Evolutionary conservation across 2,329 filamentous ascomycete genomes (phyloP).

Genomic region (Coniella lustricola): DNA sequence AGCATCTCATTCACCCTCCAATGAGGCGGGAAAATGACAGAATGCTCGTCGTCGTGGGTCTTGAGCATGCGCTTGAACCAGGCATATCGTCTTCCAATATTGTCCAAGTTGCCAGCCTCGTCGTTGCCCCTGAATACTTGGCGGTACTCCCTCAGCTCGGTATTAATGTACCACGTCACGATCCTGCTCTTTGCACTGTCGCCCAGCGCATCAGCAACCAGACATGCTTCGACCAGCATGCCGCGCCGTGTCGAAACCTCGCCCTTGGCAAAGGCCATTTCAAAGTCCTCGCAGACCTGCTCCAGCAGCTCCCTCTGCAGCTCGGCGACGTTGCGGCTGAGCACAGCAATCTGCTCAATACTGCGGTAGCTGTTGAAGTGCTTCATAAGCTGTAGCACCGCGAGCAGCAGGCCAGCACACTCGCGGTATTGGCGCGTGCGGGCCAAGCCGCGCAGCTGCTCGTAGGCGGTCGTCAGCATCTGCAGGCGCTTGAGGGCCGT

Average conservation of each 20-base stretch:
- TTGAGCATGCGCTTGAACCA: conserved; percentile 97
- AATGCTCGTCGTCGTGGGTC: conserved; percentile 90
- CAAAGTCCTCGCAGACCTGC: conserved; percentile 98
- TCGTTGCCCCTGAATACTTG: conserved; percentile 95
- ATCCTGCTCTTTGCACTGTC: conserved; percentile 76
- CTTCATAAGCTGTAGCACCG: conserved; percentile 93
- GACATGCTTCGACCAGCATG: conserved; percentile 77
- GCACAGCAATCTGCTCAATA: conserved; percentile 92
- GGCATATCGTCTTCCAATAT: conserved; percentile 87
- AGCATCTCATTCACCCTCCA: conserved; percentile 91
- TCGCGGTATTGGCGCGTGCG: conserved; percentile 88
- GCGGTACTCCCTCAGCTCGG: conserved; percentile 88
- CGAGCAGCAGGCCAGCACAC: conserved; percentile 87
- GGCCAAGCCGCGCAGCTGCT: conserved; percentile 78
- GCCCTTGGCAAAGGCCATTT: conserved; percentile 84
- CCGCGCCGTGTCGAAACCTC: conserved; percentile 66
- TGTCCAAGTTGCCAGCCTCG: conserved; percentile 92
- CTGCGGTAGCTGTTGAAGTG: conserved; percentile 98
- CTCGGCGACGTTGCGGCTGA: conserved; percentile 88
- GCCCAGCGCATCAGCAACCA: conserved; percentile 90
- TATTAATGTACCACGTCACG: conserved; percentile 97
- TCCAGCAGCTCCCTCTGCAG: conserved; percentile 88
- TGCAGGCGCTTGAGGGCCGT: conserved; percentile 93
- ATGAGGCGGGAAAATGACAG: conserved; percentile 72
- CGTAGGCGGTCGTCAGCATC: conserved; percentile 99